Base-by-base conservation (phyloP, 257 asterid genomes). In the Nicotiana undulata region DNA sequence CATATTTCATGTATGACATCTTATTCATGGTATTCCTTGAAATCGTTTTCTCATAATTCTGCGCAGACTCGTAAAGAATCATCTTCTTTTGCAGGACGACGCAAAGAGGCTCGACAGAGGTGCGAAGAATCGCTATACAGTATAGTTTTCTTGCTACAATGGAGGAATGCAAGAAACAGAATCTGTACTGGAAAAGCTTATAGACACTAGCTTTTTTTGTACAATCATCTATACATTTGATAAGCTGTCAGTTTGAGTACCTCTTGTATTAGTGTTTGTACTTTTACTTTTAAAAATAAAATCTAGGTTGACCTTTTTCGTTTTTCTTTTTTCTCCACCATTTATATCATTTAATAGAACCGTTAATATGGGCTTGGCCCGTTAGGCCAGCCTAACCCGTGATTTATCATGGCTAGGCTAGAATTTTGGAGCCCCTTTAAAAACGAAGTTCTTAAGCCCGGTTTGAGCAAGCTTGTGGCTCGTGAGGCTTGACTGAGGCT, bases 1-100 rank as follows among this genome's bases (percentile, higher is more conserved):
- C 90, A 90, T 92, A 65, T 72, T 86, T 88, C 98, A 96, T 58
- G 98, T 92, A 86, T 81, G 97, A 46, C 4, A 49, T 46, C n/a
- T 64, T 63, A 15, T 13, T 15, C 24, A 49, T 72, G 1, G 4
- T 24, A 15, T 6, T 0, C 78, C 60, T 46, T 72, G 8, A 24
- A 49, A 46, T 24, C 78, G 3, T 24, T 24, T 2, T 72, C 24
- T 72, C 61, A 13, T 46, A 24, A 7, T 72, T 72, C 1, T 13
- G 22, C 1, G n/a, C 6, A 46, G 61, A 24, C 78, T 46, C 78
- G 1, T 2, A 72, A 72, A 0, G 24, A 46, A 46, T 46, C 46
- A 61, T 76, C 56, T 63, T 82, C 75, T 29, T 83, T 82, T 82
- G 84, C 89, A 94, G 98, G 97, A 88, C 0, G 98, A 94, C 58